A percentile compares a stretch with the other conserved stretches of the same genome.
phyloP scores from a whole-genome alignment of 208 protist species.

The Hexamita inflata region DNA sequence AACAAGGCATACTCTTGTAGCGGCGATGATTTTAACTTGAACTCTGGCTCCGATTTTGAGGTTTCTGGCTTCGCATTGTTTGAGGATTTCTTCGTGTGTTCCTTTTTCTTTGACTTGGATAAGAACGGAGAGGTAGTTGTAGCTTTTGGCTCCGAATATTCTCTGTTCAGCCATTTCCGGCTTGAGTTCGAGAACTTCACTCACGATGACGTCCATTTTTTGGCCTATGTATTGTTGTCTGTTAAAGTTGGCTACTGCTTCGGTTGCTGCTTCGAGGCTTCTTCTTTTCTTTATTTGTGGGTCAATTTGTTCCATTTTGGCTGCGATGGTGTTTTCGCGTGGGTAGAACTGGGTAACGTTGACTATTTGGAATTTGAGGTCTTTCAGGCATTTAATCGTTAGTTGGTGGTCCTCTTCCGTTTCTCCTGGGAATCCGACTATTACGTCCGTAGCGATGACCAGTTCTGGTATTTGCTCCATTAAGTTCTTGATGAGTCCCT shows the following conservation, averaged over 20 bases:
- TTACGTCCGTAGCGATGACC: conserved; percentile 31
- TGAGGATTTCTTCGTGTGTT: too few relatives aligned
- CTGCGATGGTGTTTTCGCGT: conserved; percentile 9
- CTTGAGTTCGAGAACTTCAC: background rate
- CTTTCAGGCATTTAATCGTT: background rate
- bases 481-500: background rate
- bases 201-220: background rate
- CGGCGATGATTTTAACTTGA: too few relatives aligned
- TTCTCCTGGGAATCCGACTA: conserved; percentile 31
- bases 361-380: conserved; percentile 10
- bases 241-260: background rate
- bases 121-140: too few relatives aligned
- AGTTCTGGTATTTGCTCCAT: background rate
- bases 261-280: background rate
- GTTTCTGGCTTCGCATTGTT: too few relatives aligned
- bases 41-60: too few relatives aligned
- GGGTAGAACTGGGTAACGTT: conserved; percentile 33
- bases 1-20: too few relatives aligned
- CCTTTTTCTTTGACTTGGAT: too few relatives aligned
- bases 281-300: background rate
- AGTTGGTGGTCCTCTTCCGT: conserved; percentile 33
- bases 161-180: too few relatives aligned
- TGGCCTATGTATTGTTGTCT: conserved; percentile 5
- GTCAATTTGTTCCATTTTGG: conserved; percentile 5
- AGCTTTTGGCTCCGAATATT: too few relatives aligned